phyloP scores from a whole-genome alignment of 768 basidiomycete species.

The Termitomyces sp. region DNA sequence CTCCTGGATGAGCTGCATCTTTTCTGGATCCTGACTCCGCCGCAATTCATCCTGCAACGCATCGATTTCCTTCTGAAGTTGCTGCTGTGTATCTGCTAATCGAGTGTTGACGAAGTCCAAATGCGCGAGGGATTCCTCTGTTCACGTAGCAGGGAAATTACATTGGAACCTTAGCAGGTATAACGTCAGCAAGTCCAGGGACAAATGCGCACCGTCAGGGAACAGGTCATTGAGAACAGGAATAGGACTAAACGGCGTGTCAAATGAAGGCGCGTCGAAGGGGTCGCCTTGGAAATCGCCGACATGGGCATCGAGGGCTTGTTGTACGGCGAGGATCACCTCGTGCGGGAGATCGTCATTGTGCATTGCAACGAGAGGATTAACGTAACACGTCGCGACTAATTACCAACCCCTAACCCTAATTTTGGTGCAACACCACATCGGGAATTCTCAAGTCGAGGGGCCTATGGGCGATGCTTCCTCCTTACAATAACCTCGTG shows the following conservation, averaged over 20 bases:
- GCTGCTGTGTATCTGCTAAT: constrained; percentile 63
- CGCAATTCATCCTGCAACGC: constrained; percentile 61
- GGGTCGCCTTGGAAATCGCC: constrained; percentile 41
- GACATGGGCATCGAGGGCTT: constrained; percentile 53
- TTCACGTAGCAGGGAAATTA: constrained; percentile 6
- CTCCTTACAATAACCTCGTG: neutral
- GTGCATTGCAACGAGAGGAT: constrained; percentile 25
- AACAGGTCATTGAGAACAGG: constrained; percentile 67
- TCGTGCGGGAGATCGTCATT: constrained; percentile 59
- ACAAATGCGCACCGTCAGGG: constrained; percentile 58
- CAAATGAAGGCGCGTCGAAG: constrained; percentile 46
- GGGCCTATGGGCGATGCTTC: neutral
- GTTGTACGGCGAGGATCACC: constrained; percentile 64
- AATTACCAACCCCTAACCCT: constrained; percentile 20
- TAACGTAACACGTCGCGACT: constrained; percentile 6
- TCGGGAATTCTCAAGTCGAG: too few species aligned
- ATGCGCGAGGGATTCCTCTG: constrained; percentile 74
- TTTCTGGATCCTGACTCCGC: constrained; percentile 77
- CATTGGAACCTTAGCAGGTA: neutral
- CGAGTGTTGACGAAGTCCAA: constrained; percentile 67
- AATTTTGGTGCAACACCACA: constrained; percentile 2
- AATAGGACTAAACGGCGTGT: constrained; percentile 48
- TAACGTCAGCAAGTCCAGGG: constrained; percentile 7
- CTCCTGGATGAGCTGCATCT: constrained; percentile 90
- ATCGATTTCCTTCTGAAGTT: constrained; percentile 70